Evolutionary conservation across 306 rosid species (phyloP).

Genomic region (Erythrophleum fordii): DNA sequence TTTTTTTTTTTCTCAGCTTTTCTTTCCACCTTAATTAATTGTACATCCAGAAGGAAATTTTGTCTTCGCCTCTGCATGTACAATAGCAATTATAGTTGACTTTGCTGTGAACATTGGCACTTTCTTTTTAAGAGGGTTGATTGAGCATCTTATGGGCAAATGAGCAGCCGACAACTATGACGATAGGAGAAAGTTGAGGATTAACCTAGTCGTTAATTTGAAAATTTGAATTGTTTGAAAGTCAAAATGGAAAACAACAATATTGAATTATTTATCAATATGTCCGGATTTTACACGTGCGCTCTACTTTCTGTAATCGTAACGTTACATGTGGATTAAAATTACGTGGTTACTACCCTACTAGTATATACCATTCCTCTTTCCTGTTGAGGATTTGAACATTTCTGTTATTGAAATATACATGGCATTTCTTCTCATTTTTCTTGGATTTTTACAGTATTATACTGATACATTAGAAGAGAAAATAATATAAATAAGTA

Average conservation of each 20-base stretch:
- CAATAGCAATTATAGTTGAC: background rate
- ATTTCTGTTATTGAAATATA: background rate
- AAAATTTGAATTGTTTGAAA: background rate
- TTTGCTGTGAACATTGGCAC: background rate
- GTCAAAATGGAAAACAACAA: background rate
- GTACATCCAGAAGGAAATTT: background rate
- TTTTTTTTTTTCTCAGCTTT: background rate
- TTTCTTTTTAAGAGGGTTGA: background rate
- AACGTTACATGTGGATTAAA: background rate
- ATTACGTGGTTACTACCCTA: background rate
- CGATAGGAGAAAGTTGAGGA: background rate
- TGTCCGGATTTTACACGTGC: background rate
- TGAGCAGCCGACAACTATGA: background rate
- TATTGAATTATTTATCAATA: background rate
- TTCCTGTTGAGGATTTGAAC: background rate
- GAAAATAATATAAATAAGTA: no score
- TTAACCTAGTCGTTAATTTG: background rate
- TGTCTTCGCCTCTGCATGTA: no score
- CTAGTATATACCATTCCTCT: background rate
- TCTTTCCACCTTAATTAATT: background rate
- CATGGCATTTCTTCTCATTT: no score
- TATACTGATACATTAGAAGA: no score
- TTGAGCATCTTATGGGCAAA: background rate
- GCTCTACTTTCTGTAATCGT: background rate
- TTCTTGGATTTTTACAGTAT: no score